These are phyloP conservation scores for Sclerotinia sclerotiorum DNA, from an alignment of 2,329 filamentous ascomycete species.

Conservation along the genomic window DNA sequence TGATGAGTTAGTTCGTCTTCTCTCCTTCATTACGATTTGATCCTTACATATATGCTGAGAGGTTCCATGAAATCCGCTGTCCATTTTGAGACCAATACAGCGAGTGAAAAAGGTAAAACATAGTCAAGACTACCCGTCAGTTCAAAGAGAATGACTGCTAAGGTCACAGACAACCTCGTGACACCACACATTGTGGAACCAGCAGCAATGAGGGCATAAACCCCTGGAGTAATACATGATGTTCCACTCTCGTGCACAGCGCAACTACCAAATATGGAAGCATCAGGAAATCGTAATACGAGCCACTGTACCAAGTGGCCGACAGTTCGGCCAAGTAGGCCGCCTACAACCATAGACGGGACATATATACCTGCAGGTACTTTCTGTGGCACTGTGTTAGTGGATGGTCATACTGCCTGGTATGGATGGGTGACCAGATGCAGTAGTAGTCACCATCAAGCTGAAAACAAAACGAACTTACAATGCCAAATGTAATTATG, in stretches of 20 bases:
- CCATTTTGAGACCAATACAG: constrained; percentile 96
- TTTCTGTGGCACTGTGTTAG: constrained; percentile 53
- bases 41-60: constrained; percentile 79
- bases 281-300: constrained; percentile 70
- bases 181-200: constrained; percentile 98
- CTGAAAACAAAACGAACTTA: constrained; percentile 43
- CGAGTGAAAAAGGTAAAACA: constrained; percentile 89
- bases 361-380: constrained; percentile 96
- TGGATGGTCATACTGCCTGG: background rate
- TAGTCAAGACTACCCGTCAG: constrained; percentile 93
- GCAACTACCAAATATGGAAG: constrained; percentile 73
- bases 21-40: background rate
- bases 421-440: background rate
- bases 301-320: constrained; percentile 83
- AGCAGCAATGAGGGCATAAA: constrained; percentile 91
- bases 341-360: constrained; percentile 97
- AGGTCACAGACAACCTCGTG: constrained; percentile 85
- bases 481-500: constrained; percentile 86
- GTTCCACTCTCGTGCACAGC: constrained; percentile 65
- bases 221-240: constrained; percentile 90
- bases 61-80: constrained; percentile 94
- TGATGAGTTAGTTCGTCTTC: constrained; percentile 41
- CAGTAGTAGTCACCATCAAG: background rate
- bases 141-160: constrained; percentile 94
- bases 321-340: constrained; percentile 82